These are phyloP conservation scores for Yamadazyma epiphylla DNA, from an alignment of 1,139 yeast genomes.

Conservation along the genomic window DNA sequence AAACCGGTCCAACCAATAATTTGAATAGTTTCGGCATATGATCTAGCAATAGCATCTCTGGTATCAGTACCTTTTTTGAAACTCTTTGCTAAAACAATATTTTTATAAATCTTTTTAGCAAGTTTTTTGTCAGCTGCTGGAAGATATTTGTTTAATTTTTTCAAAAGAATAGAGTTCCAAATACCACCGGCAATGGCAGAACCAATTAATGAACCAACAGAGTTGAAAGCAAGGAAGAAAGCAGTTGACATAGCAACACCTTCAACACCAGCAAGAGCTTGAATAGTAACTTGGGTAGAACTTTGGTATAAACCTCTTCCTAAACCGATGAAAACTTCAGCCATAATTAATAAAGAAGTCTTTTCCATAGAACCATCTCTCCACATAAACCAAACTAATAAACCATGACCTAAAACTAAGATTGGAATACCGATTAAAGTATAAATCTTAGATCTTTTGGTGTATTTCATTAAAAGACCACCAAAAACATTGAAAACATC, in stretches of 20 bases:
- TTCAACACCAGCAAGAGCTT: constrained; percentile 12
- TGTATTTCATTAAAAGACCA: constrained; percentile 20
- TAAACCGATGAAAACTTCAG: constrained; percentile 14
- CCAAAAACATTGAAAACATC: constrained; percentile 19
- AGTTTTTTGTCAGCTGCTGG: constrained; percentile 12
- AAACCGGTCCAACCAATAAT: constrained; percentile 16
- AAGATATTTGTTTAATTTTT: constrained; percentile 10
- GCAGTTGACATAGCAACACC: constrained; percentile 16
- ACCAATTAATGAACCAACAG: constrained; percentile 15
- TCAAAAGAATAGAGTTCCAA: constrained; percentile 15
- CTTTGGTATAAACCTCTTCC: constrained; percentile 14
- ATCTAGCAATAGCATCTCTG: constrained; percentile 18
- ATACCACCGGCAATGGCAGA: constrained; percentile 14
- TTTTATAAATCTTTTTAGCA: constrained; percentile 16
- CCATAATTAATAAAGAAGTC: constrained; percentile 9
- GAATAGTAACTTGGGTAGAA: constrained; percentile 13
- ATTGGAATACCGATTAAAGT: constrained; percentile 23
- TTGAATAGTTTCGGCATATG: constrained; percentile 19
- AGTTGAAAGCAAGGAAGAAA: constrained; percentile 12
- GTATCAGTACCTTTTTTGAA: constrained; percentile 15
- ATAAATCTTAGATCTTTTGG: constrained; percentile 20
- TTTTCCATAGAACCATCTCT: constrained; percentile 8
- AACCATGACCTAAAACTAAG: constrained; percentile 17
- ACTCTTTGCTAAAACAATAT: constrained; percentile 12
- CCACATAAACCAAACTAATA: constrained; percentile 18